Base-by-base conservation (phyloP, 2,329 filamentous ascomycete species). In the Incumbomyces lentus region DNA sequence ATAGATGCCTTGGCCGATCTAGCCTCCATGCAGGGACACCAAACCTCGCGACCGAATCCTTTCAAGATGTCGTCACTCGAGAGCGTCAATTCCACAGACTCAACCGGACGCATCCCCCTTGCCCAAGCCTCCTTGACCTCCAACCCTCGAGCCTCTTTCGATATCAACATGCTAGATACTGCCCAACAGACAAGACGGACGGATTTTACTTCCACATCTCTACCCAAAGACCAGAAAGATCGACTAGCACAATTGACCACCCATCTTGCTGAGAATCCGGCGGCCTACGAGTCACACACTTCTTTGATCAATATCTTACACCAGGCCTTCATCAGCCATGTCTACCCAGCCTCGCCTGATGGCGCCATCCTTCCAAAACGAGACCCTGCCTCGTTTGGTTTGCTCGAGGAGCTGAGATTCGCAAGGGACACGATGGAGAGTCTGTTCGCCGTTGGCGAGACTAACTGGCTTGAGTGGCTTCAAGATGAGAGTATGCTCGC, bases 381-480 rank as follows among this genome's bases (percentile, higher is more conserved):
- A 7, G 64, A 71, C 39, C 68, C 68, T 1, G 63, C 61, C 31
- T 59, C 60, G 5, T 72, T 71, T 49, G 69, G 72, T 48, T 59
- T 72, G 5, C 62, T 72, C 7, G 64, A 62, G 40, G 69, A 72
- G 49, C 59, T 73, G 51, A 62, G 68, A 32, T 65, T 60, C 17
- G 69, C 70, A 3, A 71, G 78, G 48, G 72, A 76, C 55, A 70
- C 72, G 45, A 78, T 82, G 72, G 73, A 78, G 54, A 72, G 73
- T 44, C 71, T 78, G 16, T 82, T 81, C 55, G 73, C 78, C 2
- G 71, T 82, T 49, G 78, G 78, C 1, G 79, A 82, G 58, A 70
- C 75, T 35, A 65, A 81, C 42, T 82, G 78, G 78, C 64, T 71
- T 3, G 76, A 79, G 49, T 80, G 78, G 70, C 72, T 82, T 36